Evolutionary conservation across 108 stramenopile species (phyloP), one percentile per base, ranked within the genome.

Genomic region (Pseudonitzschia multistriata): DNA sequence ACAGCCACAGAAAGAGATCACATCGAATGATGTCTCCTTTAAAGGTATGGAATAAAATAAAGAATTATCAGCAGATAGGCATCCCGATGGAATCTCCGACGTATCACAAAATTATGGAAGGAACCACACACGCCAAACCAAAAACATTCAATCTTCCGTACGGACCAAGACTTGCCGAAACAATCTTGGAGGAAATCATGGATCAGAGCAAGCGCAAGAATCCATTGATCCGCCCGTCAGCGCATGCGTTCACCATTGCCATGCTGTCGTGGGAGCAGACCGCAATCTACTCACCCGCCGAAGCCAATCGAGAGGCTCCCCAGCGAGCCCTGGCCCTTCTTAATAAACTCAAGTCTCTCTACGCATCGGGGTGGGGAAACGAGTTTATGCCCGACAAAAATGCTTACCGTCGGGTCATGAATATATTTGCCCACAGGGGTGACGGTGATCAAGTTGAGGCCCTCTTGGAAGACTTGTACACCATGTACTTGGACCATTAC

Each of bases 391-490:
- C 77, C n/a, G 62, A 67, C 55, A 60, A 45, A 62, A 39, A 50
- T 40, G 48, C 66, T 15, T 78, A 72, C 52, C 71, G 71, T 1
- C 28, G 66, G 1, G 77, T 72, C 42, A 78, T 78, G 77, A 67
- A 67, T 30, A 39, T 72, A 1, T 72, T 47, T 47, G 77, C 77
- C 8, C 77, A 78, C 53, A 49, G 28, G 19, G 77, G 77, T 7
- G 71, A 78, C 42, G 77, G 71, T 6, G 77, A 78, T 49, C 66
- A 60, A 62, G 77, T 78, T 5, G 77, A 78, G 60, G 66, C 65
- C 0, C 33, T 78, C 19, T 30, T 78, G 28, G 62, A 71, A 54
- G 77, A 78, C 28, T n/a, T 78, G 66, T 78, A 78, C 62, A 52
- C 36, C 27, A 24, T 57, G 42, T 78, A 78, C 35, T 17, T 67